These are phyloP conservation scores for Plasmopara viticola DNA, from an alignment of 352 stramenopile genomes.

Conservation along the genomic window DNA sequence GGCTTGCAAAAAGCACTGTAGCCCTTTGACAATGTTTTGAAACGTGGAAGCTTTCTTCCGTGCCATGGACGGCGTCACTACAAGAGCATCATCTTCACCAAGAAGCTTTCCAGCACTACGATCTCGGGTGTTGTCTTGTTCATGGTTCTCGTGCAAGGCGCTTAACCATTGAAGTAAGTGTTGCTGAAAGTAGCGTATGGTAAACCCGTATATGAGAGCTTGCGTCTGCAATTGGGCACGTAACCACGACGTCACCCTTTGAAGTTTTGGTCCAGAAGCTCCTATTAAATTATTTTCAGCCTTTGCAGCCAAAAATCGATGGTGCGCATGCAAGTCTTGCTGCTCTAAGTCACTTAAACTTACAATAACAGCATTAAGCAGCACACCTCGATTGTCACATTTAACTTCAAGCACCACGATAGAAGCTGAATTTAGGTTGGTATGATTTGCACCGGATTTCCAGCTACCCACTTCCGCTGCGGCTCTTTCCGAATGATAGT, in stretches of 20 bases:
- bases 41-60: conserved; percentile 42
- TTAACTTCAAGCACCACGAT: conserved; percentile 66
- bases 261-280: conserved; percentile 36
- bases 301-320: conserved; percentile 15
- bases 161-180: conserved; percentile 56
- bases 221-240: conserved; percentile 46
- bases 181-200: conserved; percentile 69
- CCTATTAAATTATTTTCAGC: conserved; percentile 3
- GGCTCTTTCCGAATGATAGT: conserved; percentile 43
- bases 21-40: conserved; percentile 76
- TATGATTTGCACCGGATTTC: conserved; percentile 5
- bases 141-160: conserved; percentile 23
- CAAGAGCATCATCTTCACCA: conserved; percentile 16
- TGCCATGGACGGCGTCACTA: conserved; percentile 11
- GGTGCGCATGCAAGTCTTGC: conserved; percentile 58
- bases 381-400: conserved; percentile 66
- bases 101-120: conserved; percentile 16
- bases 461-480: conserved; percentile 25
- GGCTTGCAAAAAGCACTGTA: conserved; percentile 62
- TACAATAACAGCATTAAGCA: conserved; percentile 53
- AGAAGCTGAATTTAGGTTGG: conserved; percentile 14
- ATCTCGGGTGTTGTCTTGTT: conserved; percentile 9
- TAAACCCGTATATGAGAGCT: conserved; percentile 68
- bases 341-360: conserved; percentile 56
- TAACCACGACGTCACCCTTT: conserved; percentile 43